Base-by-base conservation (phyloP, 768 basidiomycete species). In the Gelatoporia subvermispora region DNA sequence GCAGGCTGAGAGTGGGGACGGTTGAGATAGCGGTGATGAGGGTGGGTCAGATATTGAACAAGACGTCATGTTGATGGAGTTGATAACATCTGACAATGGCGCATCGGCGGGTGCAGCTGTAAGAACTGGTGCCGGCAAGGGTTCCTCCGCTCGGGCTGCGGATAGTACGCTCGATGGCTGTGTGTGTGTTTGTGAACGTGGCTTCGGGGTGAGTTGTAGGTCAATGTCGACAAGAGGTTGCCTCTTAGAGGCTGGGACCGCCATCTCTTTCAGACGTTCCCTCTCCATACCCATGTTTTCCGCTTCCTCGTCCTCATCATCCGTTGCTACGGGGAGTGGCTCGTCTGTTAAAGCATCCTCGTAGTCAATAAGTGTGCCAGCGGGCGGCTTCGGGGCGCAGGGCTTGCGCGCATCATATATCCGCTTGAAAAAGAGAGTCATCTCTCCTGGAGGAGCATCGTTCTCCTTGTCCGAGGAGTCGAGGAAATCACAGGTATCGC, bases 381-480 rank as follows among this genome's bases (percentile, higher is more conserved):
- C 59, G 13, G 61, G 56, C 1, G 57, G 58, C 24, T 56, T 53
- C n/a, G 57, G 49, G 4, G 45, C 42, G 35, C 47, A 28, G 22
- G 51, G 37, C 36, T 57, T 57, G 13, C 53, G 48, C 0, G 28
- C 36, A 8, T 52, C 58, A 34, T 62, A 65, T 3, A 58, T 49
- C 8, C 65, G 57, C 47, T 61, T 66, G 51, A 68, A 67, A 44
- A 66, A 68, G 2, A 57, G 48, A n/a, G 65, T 67, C 11, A 62
- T 24, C 21, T 59, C 56, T 17, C 61, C 59, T 3, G 56, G 51
- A 10, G 57, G 52, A 21, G 31, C 54, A 54, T 68, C 52, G 60
- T 68, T 61, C 60, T 65, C 65, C 56, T 62, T 66, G 63, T 68
- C 67, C 9, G 65, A 65, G 10, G 56, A 54, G 13, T 52, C 59